phyloP scores from a whole-genome alignment of 2,329 filamentous ascomycete species.

The Talaromyces islandicus region DNA sequence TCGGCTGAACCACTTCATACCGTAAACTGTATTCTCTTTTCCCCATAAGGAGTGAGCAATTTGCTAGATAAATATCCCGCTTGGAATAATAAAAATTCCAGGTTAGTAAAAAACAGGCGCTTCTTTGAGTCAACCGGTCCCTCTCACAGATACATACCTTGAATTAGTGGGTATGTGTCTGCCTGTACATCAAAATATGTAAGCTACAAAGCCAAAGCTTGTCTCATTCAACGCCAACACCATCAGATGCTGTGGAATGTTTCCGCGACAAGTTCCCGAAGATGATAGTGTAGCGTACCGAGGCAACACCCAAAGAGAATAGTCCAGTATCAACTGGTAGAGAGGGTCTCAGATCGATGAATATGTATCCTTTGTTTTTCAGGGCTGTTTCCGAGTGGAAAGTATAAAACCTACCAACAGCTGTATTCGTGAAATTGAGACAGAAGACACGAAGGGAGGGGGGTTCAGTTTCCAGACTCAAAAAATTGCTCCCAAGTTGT shows the following conservation, averaged over 20 bases:
- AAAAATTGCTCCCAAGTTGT: too few species aligned
- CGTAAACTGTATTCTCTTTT: background rate
- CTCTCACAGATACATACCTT: background rate
- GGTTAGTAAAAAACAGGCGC: background rate
- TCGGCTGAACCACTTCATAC: slow-evolving; percentile 17
- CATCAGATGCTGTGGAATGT: background rate
- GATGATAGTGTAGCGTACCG: background rate
- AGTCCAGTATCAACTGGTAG: background rate
- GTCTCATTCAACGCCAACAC: background rate
- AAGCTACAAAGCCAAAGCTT: background rate
- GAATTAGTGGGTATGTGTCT: background rate
- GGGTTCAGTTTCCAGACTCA: background rate
- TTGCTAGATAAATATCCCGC: background rate
- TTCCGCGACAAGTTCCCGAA: background rate
- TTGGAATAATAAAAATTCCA: background rate
- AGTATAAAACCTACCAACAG: background rate
- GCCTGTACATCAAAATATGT: background rate
- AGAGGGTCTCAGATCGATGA: background rate
- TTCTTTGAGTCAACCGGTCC: background rate
- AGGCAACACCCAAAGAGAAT: background rate
- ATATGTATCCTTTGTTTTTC: background rate
- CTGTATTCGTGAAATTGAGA: background rate
- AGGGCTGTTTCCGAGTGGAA: background rate
- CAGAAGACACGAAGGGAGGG: background rate
- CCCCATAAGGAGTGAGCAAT: background rate